Evolutionary conservation across 345 rosid genomes (phyloP).

Genomic region (Dimocarpus longan): DNA sequence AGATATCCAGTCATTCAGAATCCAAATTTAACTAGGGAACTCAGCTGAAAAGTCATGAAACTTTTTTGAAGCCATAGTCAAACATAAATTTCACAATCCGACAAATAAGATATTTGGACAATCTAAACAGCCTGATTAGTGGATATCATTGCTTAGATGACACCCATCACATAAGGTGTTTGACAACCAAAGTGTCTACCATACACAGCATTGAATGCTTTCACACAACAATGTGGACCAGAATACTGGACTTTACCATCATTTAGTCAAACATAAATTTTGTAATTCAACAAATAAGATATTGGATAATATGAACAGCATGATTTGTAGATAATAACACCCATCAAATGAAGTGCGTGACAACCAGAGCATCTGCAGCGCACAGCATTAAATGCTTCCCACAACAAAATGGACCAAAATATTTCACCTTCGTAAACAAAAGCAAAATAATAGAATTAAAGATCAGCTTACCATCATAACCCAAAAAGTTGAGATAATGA

Average conservation of each 20-base stretch:
- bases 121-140: background rate
- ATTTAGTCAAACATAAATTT: background rate
- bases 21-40: background rate
- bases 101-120: background rate
- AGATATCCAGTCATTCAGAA: background rate
- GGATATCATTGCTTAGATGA: background rate
- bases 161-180: background rate
- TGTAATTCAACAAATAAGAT: background rate
- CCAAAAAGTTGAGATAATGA: slow-evolving; percentile 97
- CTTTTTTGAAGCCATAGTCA: background rate
- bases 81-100: background rate
- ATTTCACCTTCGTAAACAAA: background rate
- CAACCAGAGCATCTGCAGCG: background rate
- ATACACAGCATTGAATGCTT: background rate
- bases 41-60: background rate
- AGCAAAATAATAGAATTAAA: background rate
- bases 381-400: background rate
- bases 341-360: background rate
- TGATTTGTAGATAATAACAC: background rate
- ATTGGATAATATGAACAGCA: background rate
- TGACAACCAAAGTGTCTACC: background rate
- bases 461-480: slow-evolving; percentile 83
- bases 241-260: background rate
- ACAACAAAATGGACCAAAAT: background rate
- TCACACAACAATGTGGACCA: background rate